Evolutionary conservation across 2,329 filamentous ascomycete genomes (phyloP), one percentile per base, ranked within the genome.

Genomic region (Coniochaeta sp.): DNA sequence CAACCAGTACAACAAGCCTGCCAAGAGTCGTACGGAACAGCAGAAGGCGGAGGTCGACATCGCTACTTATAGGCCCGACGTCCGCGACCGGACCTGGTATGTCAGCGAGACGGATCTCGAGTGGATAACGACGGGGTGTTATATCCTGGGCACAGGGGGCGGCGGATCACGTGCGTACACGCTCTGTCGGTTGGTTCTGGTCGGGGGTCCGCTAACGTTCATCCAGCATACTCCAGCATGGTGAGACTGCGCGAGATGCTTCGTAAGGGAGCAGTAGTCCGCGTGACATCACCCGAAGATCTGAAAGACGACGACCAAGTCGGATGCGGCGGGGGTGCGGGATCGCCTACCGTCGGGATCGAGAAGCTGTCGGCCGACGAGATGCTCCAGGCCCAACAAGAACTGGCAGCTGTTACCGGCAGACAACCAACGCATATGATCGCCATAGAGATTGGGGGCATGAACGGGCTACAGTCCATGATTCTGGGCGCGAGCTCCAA

Each of bases 391-490:
- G 69, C 76, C 2, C 76, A 78, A 53, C 57, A 59, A 1, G 78
- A 79, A 58, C 67, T 85, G 12, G 81, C 77, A 63, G 74, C 76
- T 47, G 73, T 76, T 26, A 68, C 75, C 47, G 66, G 71, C 33
- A 61, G 65, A 14, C 61, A 63, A 1, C 73, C 78, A 18, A 77
- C 81, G 18, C 78, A 80, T 32, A 77, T 85, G 55, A 79, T 86
- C 55, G 74, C 79, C 1, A 63, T 85, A 10, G 83, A 87, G 58
- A 83, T 87, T 51, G 84, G 84, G n/a, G 83, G 84, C 6, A 76
- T 75, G 4, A 87, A 87, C 56, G 82, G 83, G 0, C 67, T 85
- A 7, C 75, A 81, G 56, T 75, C 77, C 8, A 68, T 85, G 65
- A 71, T 82, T 4, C 64, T 83, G 4, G 80, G 80, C 5, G 76